Evolutionary conservation across 2,329 filamentous ascomycete species (phyloP).

Genomic region (Amphichorda felina): DNA sequence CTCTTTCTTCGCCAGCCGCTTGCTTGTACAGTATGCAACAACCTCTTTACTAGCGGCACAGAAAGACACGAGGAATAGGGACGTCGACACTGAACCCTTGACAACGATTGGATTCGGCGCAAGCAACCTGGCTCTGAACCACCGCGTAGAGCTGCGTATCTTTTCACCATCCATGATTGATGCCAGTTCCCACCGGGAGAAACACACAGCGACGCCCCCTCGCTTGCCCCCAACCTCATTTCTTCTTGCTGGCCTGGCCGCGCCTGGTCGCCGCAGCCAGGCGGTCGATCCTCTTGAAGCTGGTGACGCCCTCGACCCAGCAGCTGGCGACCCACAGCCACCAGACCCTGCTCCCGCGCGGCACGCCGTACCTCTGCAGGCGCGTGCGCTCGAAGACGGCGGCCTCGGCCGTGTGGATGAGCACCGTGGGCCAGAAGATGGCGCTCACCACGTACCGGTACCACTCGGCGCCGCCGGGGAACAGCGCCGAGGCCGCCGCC

Average conservation of each 20-base stretch:
- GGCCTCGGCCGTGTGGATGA: conserved; percentile 56
- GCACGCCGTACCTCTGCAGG: conserved; percentile 34
- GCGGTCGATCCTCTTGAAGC: conserved; percentile 38
- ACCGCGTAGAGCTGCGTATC: too few relatives aligned
- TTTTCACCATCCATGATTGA: too few relatives aligned
- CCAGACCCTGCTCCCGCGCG: conserved; percentile 34
- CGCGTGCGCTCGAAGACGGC: conserved; percentile 35
- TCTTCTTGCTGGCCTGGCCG: neutral
- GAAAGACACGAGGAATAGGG: too few relatives aligned
- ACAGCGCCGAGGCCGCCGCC: conserved; percentile 32
- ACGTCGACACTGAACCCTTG: too few relatives aligned
- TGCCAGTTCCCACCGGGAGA: too few relatives aligned
- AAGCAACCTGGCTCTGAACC: too few relatives aligned
- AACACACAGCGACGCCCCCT: neutral
- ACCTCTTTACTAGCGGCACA: too few relatives aligned
- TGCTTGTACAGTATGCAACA: too few relatives aligned
- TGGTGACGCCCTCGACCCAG: conserved; percentile 40
- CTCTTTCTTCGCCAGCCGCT: too few relatives aligned
- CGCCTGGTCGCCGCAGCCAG: conserved; percentile 26
- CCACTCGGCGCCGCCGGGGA: conserved; percentile 45
- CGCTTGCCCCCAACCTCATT: neutral
- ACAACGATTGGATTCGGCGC: too few relatives aligned
- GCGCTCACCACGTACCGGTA: conserved; percentile 47
- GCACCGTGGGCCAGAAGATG: conserved; percentile 47
- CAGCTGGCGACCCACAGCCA: conserved; percentile 39